Evolutionary conservation across 2,329 filamentous ascomycete genomes (phyloP).

Genomic region (Didymella sp.): DNA sequence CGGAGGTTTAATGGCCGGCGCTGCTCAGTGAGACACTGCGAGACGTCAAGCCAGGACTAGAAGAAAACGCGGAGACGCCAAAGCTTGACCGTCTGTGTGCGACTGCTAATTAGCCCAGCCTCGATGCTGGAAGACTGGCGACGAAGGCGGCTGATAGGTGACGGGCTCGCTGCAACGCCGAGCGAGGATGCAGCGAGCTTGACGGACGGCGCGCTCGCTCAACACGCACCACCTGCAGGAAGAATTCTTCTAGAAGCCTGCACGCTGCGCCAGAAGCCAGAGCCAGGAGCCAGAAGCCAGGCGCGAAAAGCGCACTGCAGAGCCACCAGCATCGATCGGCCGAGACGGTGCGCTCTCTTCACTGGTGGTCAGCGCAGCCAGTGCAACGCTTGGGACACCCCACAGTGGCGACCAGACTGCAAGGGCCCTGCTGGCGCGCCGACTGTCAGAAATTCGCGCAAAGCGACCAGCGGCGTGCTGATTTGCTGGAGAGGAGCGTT

Average conservation of each 20-base stretch:
- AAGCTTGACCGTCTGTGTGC: slow-evolving; percentile 20
- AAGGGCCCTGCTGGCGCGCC: slow-evolving; percentile 9
- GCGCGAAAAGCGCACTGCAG: slow-evolving; percentile 25
- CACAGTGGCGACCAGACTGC: slow-evolving; percentile 3
- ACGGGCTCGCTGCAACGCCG: slow-evolving; percentile 20
- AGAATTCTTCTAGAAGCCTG: slow-evolving; percentile 32
- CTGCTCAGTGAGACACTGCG: slow-evolving; percentile 21
- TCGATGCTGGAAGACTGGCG: slow-evolving; percentile 17
- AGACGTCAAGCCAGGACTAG: slow-evolving; percentile 26
- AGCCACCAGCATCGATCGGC: slow-evolving; percentile 15
- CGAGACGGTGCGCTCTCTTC: slow-evolving; percentile 10
- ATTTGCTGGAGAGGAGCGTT: slow-evolving; percentile 8
- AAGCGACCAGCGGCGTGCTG: not conserved
- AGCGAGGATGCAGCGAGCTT: slow-evolving; percentile 8
- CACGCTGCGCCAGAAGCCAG: slow-evolving; percentile 12
- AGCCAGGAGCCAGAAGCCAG: slow-evolving; percentile 25
- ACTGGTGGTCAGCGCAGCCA: not conserved
- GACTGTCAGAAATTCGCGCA: slow-evolving; percentile 23
- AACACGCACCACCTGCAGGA: slow-evolving; percentile 12
- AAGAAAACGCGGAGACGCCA: slow-evolving; percentile 37
- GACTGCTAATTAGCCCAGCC: slow-evolving; percentile 9
- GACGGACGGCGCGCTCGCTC: slow-evolving; percentile 14
- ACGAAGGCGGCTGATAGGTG: slow-evolving; percentile 4
- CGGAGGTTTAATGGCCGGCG: slow-evolving; percentile 17
- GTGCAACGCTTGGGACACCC: not conserved